phyloP scores from a whole-genome alignment of 2,329 filamentous ascomycete genomes.

The Ophiostoma sp. region DNA sequence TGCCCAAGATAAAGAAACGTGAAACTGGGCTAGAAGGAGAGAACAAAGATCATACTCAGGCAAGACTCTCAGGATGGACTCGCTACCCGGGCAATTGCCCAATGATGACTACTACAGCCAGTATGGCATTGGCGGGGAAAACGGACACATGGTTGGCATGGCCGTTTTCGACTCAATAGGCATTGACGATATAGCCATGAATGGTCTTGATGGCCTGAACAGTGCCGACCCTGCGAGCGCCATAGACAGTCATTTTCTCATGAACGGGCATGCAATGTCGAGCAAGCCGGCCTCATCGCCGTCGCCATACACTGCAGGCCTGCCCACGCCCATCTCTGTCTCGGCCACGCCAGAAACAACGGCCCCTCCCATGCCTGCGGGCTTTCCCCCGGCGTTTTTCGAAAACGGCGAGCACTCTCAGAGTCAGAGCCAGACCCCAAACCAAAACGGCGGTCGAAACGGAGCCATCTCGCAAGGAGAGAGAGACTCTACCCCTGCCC shows the following conservation, averaged over 20 bases:
- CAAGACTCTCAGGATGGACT: slow-evolving; percentile 5
- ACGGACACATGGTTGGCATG: not conserved
- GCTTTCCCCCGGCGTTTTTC: not conserved
- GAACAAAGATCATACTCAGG: not conserved
- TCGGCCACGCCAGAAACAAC: not conserved
- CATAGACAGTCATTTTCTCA: slow-evolving; percentile 7
- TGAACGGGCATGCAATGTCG: not conserved
- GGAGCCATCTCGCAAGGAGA: not conserved
- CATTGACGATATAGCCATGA: not conserved
- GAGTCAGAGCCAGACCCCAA: not conserved
- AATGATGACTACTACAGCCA: slow-evolving; percentile 7
- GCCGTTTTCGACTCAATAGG: slow-evolving; percentile 7
- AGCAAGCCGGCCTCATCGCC: not conserved
- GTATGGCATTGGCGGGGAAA: slow-evolving; percentile 6
- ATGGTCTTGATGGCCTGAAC: not conserved
- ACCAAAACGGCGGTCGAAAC: not conserved
- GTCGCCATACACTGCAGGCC: not conserved
- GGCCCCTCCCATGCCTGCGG: not conserved
- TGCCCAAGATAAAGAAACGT: not conserved
- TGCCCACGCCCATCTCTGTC: not conserved
- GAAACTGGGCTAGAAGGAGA: not conserved
- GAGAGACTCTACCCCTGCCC: not conserved
- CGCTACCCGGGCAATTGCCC: not conserved
- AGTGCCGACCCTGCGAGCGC: not conserved
- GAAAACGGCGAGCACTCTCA: not conserved